Conservation (phyloP, 208 protist species). For the Leishmania mexicana region DNA sequence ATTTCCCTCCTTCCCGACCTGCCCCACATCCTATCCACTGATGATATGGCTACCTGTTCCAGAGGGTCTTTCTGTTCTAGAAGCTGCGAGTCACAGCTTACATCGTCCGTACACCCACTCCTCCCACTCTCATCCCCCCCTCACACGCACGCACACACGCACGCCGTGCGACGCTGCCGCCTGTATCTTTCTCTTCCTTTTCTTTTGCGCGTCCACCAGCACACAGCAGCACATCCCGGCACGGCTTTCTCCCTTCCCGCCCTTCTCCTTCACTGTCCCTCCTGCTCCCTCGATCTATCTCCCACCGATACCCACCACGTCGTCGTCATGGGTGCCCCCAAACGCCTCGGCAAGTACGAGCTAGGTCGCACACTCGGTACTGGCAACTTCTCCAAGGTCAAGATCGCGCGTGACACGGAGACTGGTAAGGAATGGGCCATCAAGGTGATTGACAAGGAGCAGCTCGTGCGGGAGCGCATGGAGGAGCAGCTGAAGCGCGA, state of each 20-base stretch:
- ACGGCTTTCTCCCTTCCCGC: neutral
- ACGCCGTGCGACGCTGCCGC: neutral
- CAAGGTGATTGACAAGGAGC: constrained; percentile 91
- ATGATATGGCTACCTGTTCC: neutral
- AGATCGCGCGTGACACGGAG: constrained; percentile 63
- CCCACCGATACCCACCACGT: neutral
- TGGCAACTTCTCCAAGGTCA: constrained; percentile 92
- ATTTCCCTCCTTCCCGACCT: neutral
- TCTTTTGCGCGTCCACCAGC: neutral
- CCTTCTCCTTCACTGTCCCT: neutral
- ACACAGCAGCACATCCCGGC: neutral
- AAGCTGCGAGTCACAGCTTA: neutral
- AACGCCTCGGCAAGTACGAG: constrained; percentile 87
- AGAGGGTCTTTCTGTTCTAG: neutral
- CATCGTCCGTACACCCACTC: too few relatives aligned
- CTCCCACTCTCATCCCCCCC: neutral
- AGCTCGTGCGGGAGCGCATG: constrained; percentile 84
- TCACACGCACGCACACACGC: constrained; percentile 8
- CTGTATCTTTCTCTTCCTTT: neutral
- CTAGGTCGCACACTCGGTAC: constrained; percentile 87
- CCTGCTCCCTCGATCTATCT: neutral
- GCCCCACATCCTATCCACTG: neutral
- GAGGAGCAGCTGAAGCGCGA: constrained; percentile 92
- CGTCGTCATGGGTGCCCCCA: constrained; percentile 44
- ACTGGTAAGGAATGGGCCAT: constrained; percentile 85